Base-by-base conservation (phyloP, 139 green algal genomes). In the Chlamydomonas sp. region DNA sequence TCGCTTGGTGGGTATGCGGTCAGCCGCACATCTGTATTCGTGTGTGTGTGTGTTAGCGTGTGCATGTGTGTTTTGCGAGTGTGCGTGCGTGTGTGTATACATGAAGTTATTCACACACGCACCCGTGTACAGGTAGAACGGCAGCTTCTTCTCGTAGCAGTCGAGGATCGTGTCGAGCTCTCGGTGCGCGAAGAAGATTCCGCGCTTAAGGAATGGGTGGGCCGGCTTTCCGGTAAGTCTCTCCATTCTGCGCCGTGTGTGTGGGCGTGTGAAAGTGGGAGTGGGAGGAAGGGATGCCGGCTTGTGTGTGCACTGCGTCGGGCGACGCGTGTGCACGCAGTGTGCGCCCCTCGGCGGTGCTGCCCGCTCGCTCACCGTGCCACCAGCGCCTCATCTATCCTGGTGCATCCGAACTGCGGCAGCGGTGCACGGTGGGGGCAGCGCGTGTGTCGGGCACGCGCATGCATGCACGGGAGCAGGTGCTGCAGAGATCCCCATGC, bases 121-220 rank as follows among this genome's bases (percentile, higher is more conserved):
- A 93, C 88, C 69, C 89, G 91, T 97, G 59, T 98, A 99, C 10
- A 99, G 79, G 83, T 99, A 99, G 67, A 99, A 98, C 6, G 87
- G 90, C 39, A 94, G 72, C 3, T 91, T 91, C 58, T 86, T 84
- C 74, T 99, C 95, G 63, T 97, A 92, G 47, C 81, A 85, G 74
- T 97, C 83, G 58, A 99, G 79, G 34, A 99, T 82, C 64, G 91
- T 78, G 16, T 85, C 67, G 5, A 99, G 67, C 69, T 98, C 94
- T 3, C 90, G 63, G 69, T 99, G 95, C 0, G 94, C 90, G 76
- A 97, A 98, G 69, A 99, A 96, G 48, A 96, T 86, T 35, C 91
- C 89, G 4, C 95, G 81, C 64, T 88, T 86, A 5, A 99, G 75
- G 69, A 99, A 97, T 20, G 89, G 93, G 77, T 99, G 95, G 2